Conservation (phyloP, 2,329 filamentous ascomycete genomes). For the Trichophyton equinum region DNA sequence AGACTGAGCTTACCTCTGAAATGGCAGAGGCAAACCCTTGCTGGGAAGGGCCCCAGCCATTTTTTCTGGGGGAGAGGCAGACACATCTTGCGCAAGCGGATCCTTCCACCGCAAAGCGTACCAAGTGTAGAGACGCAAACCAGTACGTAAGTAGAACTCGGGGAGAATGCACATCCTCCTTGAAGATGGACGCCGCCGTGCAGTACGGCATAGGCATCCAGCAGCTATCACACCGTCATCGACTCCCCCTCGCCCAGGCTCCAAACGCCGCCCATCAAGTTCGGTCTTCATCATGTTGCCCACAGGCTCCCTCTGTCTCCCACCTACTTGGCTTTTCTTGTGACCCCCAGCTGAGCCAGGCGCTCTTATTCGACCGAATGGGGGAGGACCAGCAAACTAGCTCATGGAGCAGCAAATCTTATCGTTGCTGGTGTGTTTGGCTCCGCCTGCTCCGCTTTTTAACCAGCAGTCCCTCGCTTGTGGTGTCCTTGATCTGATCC, state of each 20-base stretch:
- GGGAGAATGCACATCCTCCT: neutral
- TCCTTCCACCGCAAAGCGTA: neutral
- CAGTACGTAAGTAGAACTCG: neutral
- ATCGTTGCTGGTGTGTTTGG: neutral
- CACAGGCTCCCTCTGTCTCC: neutral
- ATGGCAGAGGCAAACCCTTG: neutral
- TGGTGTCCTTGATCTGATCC: neutral
- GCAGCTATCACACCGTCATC: neutral
- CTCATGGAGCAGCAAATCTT: slow-evolving; percentile 1
- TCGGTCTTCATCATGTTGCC: neutral
- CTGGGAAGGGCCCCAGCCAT: neutral
- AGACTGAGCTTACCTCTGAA: neutral
- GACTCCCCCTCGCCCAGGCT: neutral
- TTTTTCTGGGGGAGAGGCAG: neutral
- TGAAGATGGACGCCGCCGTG: neutral
- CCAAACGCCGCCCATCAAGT: neutral
- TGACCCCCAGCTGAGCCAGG: neutral
- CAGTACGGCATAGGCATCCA: neutral
- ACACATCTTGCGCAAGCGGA: neutral
- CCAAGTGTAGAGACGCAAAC: neutral
- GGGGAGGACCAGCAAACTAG: neutral
- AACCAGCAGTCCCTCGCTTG: neutral
- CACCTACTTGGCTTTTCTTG: neutral
- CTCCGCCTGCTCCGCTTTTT: neutral
- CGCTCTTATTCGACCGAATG: neutral